Base-by-base conservation (phyloP, 345 rosid genomes). In the Mallotus nudiflorus region DNA sequence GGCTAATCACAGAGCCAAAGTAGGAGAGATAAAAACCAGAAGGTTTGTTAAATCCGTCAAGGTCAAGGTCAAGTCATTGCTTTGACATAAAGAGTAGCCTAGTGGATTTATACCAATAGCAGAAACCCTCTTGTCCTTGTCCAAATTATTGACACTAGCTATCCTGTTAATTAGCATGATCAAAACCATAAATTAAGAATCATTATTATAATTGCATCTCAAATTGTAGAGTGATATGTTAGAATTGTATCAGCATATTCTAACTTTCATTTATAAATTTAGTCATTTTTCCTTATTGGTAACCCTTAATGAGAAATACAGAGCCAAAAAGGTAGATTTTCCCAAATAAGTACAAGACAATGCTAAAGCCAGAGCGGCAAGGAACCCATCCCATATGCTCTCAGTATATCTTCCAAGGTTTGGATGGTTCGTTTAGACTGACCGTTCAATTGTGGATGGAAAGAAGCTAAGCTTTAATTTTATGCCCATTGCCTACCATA, bases 241-340 rank as follows among this genome's bases (percentile, higher is more conserved):
- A 33, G 37, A 33, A 33, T 33, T 6, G 3, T 33, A 33, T 2
- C 6, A 33, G 3, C 37, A 42, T 52, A 1, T 52, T 52, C 13
- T 52, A 22, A 52, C 12, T n/a, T 52, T 37, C 29, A 19, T 11
- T 0, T 42, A n/a, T 45, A 12, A 50, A 42, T 61, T 10, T 61
- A 87, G 87, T 71, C 76, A 68, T 87, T 85, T 78, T 83, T 76
- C 83, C 69, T 83, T 6, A 86, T 80, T 24, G 85, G 89, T 9
- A 85, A 72, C 79, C 87, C 87, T 11, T 80, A 69, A 71, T 61
- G 46, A 61, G 73, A 66, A 22, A 0, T 78, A 0, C 75, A 54
- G 48, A 59, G 57, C 35, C 58, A 45, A 56, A 72, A 70, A 56
- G 57, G 54, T 6, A n/a, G 40, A 29, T 8, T 1, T 14, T 16